Percentiles rank a stretch among this genome's conserved stretches.
Conservation (phyloP, 2,329 filamentous ascomycete species). For the Ophiocordyceps polyrhachis-furcata region DNA sequence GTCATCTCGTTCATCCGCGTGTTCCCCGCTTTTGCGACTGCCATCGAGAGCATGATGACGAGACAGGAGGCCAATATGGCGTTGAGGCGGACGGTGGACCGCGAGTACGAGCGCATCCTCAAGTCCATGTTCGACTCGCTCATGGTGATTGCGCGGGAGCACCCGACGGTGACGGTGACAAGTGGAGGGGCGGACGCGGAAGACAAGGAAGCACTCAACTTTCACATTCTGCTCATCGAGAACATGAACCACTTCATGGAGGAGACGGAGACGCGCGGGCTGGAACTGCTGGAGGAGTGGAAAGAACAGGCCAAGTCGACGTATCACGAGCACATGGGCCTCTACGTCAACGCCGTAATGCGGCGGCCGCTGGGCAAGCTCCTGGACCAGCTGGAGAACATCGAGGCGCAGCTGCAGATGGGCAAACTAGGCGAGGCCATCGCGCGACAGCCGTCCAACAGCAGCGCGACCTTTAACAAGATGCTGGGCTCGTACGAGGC, state of each 20-base stretch:
- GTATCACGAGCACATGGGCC: conserved; percentile 67
- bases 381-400: conserved; percentile 78
- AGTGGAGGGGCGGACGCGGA: conserved; percentile 40
- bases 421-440: conserved; percentile 45
- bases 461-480: conserved; percentile 70
- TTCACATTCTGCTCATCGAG: conserved; percentile 91
- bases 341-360: conserved; percentile 80
- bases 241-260: conserved; percentile 98
- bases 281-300: conserved; percentile 69
- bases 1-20: conserved; percentile 90
- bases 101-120: conserved; percentile 74
- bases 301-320: conserved; percentile 59
- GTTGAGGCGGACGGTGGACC: conserved; percentile 62
- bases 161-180: conserved; percentile 28
- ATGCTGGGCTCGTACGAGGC: conserved; percentile 61
- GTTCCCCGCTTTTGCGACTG: conserved; percentile 70
- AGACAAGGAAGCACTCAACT: conserved; percentile 93
- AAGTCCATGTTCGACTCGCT: conserved; percentile 95
- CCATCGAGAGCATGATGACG: conserved; percentile 68
- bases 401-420: conserved; percentile 50
- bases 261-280: conserved; percentile 59
- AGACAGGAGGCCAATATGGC: conserved; percentile 35
- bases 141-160: conserved; percentile 75
- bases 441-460: conserved; percentile 66
- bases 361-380: conserved; percentile 77